Conservation (phyloP, 164 flowering plant genomes). For the Liquidambar formosana region DNA sequence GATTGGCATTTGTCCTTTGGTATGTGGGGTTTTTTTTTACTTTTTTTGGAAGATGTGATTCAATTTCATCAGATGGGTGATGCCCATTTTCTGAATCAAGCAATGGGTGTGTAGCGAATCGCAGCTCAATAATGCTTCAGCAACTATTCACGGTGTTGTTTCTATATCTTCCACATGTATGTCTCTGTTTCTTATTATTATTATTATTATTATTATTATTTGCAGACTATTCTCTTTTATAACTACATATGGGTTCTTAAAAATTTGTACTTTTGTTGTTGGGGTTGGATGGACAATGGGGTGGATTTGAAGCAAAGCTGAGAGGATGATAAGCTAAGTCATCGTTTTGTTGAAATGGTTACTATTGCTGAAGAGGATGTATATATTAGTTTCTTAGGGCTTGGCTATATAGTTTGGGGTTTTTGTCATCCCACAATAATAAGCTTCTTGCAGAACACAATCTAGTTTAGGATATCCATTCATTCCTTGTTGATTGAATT, state of each 20-base stretch:
- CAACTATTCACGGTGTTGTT: slow-evolving; percentile 19
- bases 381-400: slow-evolving; percentile 1
- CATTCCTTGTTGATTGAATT: background rate
- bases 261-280: slow-evolving; percentile 18
- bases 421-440: background rate
- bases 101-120: slow-evolving; percentile 19
- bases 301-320: slow-evolving; percentile 55
- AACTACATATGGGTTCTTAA: background rate
- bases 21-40: slow-evolving; percentile 8
- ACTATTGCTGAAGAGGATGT: slow-evolving; percentile 1
- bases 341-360: slow-evolving; percentile 15
- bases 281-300: slow-evolving; percentile 31
- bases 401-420: slow-evolving; percentile 1
- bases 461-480: background rate
- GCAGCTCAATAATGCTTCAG: slow-evolving; percentile 10
- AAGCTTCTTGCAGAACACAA: background rate
- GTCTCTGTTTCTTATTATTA: background rate
- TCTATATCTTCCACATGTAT: slow-evolving; percentile 6
- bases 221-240: background rate
- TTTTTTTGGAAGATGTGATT: slow-evolving; percentile 17
- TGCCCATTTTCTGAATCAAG: slow-evolving; percentile 26
- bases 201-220: background rate
- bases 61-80: slow-evolving; percentile 20
- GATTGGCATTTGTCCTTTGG: slow-evolving; percentile 3
- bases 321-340: slow-evolving; percentile 29